A percentile compares a stretch with the other conserved stretches of the same genome.
Conservation (phyloP, 345 rosid species). For the Pelargonium nanum region DNA sequence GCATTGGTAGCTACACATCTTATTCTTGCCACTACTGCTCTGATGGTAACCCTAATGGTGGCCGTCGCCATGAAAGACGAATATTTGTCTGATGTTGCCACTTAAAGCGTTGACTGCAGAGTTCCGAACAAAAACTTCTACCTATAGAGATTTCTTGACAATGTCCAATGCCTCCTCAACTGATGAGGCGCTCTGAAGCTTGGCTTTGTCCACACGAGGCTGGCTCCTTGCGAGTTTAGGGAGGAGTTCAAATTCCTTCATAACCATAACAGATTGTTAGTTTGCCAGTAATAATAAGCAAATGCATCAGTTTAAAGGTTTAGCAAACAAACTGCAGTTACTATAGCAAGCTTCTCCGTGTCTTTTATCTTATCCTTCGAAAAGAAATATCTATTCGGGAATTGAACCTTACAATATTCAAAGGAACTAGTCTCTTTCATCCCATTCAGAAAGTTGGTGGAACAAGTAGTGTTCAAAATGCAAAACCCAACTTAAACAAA, state of each 20-base stretch:
- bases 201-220: constrained; percentile 59
- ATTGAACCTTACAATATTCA: too few relatives aligned
- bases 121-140: not conserved
- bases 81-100: not conserved
- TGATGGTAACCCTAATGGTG: not conserved
- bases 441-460: not conserved
- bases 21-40: not conserved
- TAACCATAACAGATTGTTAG: not conserved
- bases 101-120: constrained; percentile 12
- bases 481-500: too few relatives aligned
- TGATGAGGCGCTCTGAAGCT: constrained; percentile 69
- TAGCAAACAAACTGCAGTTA: not conserved
- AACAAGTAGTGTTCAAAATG: not conserved
- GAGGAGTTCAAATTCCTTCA: constrained; percentile 76
- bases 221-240: constrained; percentile 76
- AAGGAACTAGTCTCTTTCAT: not conserved
- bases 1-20: not conserved
- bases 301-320: not conserved
- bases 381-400: too few relatives aligned
- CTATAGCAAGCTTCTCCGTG: too few relatives aligned
- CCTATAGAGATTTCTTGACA: constrained; percentile 37
- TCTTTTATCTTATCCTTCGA: too few relatives aligned
- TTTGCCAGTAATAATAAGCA: not conserved
- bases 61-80: not conserved
- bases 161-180: constrained; percentile 82